A percentile compares a stretch with the other conserved stretches of the same genome.
phyloP scores from a whole-genome alignment of 1,139 yeast species.

The Candida glucosophila region DNA sequence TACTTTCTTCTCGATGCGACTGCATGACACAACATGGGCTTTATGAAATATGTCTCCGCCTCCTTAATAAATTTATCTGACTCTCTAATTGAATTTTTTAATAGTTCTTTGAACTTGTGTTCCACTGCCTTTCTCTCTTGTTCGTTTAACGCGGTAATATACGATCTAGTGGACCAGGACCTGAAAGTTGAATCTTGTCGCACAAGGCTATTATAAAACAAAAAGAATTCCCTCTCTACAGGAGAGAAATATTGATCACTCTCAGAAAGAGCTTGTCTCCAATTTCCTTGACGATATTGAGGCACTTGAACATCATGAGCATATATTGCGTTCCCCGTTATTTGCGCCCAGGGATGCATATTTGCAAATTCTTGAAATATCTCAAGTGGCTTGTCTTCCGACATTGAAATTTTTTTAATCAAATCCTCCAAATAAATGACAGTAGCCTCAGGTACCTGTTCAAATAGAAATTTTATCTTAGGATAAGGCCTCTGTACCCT shows the following conservation, averaged over 20 bases:
- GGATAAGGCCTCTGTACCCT: slow-evolving; percentile 5
- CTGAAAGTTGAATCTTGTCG: slow-evolving; percentile 30
- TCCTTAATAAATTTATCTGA: slow-evolving; percentile 10
- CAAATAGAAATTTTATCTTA: slow-evolving; percentile 7
- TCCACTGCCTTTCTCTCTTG: slow-evolving; percentile 25
- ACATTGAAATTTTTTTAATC: slow-evolving; percentile 3
- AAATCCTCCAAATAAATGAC: slow-evolving; percentile 1
- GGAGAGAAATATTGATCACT: slow-evolving; percentile 15
- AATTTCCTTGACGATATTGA: slow-evolving; percentile 45
- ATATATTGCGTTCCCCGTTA: slow-evolving; percentile 18
- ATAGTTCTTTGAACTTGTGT: slow-evolving; percentile 16
- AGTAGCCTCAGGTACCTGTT: slow-evolving; percentile 4
- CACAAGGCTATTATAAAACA: slow-evolving; percentile 22
- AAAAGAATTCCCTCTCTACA: slow-evolving; percentile 21
- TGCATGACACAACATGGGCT: slow-evolving; percentile 21
- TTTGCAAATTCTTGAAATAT: slow-evolving; percentile 5
- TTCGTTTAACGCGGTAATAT: slow-evolving; percentile 39
- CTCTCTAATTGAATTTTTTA: slow-evolving; percentile 10
- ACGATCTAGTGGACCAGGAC: slow-evolving; percentile 53
- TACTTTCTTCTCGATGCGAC: slow-evolving; percentile 5
- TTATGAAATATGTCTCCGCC: slow-evolving; percentile 9
- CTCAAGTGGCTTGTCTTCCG: background rate
- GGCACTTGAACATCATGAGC: slow-evolving; percentile 38
- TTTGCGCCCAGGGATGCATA: slow-evolving; percentile 16
- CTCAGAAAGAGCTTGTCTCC: slow-evolving; percentile 36